A percentile compares a stretch with the other conserved stretches of the same genome.
Evolutionary conservation across 192 early-diverging fungal species (phyloP).

Genomic region (Backusella circina): DNA sequence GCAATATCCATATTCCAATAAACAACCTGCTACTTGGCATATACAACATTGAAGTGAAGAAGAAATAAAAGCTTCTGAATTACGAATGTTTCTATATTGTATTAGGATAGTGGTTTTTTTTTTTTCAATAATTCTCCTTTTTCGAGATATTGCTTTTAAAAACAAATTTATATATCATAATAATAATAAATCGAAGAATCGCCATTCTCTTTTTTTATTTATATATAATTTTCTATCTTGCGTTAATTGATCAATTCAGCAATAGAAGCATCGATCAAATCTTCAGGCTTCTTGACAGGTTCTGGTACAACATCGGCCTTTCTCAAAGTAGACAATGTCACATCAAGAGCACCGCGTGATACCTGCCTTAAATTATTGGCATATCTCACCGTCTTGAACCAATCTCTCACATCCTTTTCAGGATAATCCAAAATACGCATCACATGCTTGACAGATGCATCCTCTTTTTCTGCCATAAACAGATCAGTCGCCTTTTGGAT

Average conservation of each 20-base stretch:
- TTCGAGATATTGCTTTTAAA: too few species aligned
- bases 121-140: too few species aligned
- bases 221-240: too few species aligned
- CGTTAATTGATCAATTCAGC: conserved; percentile 1
- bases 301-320: conserved; percentile 55
- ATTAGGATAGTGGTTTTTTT: too few species aligned
- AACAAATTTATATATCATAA: too few species aligned
- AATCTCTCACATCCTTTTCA: conserved; percentile 55
- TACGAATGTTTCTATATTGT: too few species aligned
- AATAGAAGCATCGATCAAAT: conserved; percentile 1
- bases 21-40: too few species aligned
- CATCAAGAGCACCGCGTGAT: conserved; percentile 37
- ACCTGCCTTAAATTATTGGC: conserved; percentile 40
- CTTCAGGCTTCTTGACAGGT: conserved; percentile 27
- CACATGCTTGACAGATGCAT: conserved; percentile 46
- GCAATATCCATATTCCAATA: too few species aligned
- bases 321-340: conserved; percentile 45
- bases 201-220: too few species aligned
- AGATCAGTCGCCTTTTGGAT: conserved; percentile 38
- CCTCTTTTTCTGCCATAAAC: conserved; percentile 44
- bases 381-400: conserved; percentile 64
- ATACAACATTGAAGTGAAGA: too few species aligned
- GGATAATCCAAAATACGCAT: conserved; percentile 48
- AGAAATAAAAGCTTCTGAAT: too few species aligned
- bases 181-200: too few species aligned